Evolutionary conservation across 108 stramenopile genomes (phyloP), one percentile per base, ranked within the genome.

Genomic region (Pseudonitzschia pungens): DNA sequence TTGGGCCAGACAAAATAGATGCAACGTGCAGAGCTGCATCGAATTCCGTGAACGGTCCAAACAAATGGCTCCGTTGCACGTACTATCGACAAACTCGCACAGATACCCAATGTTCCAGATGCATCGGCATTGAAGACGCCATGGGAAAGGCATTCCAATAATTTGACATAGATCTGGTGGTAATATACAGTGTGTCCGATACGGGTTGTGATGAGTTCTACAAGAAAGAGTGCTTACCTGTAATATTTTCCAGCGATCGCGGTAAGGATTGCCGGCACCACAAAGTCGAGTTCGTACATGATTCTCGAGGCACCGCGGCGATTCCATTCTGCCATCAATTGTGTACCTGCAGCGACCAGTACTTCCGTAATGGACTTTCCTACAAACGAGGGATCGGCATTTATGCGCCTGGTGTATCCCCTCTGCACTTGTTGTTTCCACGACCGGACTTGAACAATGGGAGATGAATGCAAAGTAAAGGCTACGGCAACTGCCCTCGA

Each of bases 351-450:
- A 9, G 92, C 90, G 0, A 94, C 48, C 9, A 89, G 33, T 15
- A 90, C 71, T 60, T 94, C 90, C 11, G 85, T 70, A 20, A 84
- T 60, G 8, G 87, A 88, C 76, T 94, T 93, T n/a, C 58, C 53
- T 4, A 77, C 72, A 74, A 93, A 93, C 40, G 71, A 68, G 0
- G 92, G 90, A 77, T 94, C 92, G 16, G 92, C 92, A 4, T 84
- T 86, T 0, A 88, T 48, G 8, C 92, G 83, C 43, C 75, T 75
- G 16, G 52, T 27, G 63, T 84, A 85, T 21, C 84, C 89, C 43
- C 71, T 51, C 36, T 45, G 32, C 4, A 77, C 12, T 44, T 59
- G 20, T 22, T 27, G 9, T 15, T 53, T 45, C 57, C 56, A 59
- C 10, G 31, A 0, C 1, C 18, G 27, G 24, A 70, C 8, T 33